Base-by-base conservation (phyloP, 2,329 filamentous ascomycete genomes). In the Aspergillus sp. region DNA sequence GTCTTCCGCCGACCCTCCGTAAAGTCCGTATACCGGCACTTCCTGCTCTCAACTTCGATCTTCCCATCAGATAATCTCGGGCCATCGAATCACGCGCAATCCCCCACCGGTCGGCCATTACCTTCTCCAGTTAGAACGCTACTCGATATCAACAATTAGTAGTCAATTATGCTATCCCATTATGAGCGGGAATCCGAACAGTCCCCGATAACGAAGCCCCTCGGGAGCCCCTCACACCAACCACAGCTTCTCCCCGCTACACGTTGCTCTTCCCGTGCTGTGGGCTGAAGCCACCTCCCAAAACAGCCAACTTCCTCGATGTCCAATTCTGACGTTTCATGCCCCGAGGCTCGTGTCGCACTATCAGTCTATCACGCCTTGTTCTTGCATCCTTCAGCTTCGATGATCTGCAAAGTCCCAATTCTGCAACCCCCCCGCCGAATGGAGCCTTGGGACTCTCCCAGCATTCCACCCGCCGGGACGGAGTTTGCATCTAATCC, bases 161-260 rank as follows among this genome's bases (percentile, higher is more conserved):
- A n/a, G n/a, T n/a, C n/a, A n/a, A n/a, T 53, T 49, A 53, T 57
- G 49, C 50, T 48, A 49, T 57, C 44, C 20, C 44, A 49, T 57
- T 53, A 49, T 53, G 24, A 17, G 44, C 26, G 20, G 7, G 26
- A 53, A 48, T 30, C 9, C 26, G 34, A 47, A 17, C 18, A 47
- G 48, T 41, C 43, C 24, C 55, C 48, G 55, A 57, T 57, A 63
- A 53, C 56, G 48, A 51, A 20, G 41, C 43, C 41, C 32, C 42
- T 26, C 45, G 45, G 41, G 47, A 30, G n/a, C 36, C 42, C 26
- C 50, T 20, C 48, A 68, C 63, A 63, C 69, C 70, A 72, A 72
- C 70, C 70, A 72, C 66, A 64, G 47, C 57, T 17, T 49, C 48
- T 56, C 55, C 48, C 63, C 22, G 45, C 61, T 58, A 60, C 70